Evolutionary conservation across 129 eudicot species (phyloP).

Genomic region (Apium graveolens): DNA sequence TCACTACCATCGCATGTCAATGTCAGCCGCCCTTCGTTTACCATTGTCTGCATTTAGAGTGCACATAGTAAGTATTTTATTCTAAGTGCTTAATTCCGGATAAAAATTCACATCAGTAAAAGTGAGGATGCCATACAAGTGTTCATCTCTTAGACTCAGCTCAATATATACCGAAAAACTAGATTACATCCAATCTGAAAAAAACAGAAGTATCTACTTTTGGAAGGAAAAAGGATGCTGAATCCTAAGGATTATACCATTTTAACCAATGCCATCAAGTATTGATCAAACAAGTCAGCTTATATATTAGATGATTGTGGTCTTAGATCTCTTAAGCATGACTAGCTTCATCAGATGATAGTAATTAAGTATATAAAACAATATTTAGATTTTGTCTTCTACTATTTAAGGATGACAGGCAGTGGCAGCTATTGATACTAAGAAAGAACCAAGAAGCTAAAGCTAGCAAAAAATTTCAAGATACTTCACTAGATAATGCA

Average conservation of each 20-base stretch:
- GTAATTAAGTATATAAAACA: background rate
- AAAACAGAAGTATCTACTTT: background rate
- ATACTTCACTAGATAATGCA: background rate
- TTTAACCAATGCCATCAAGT: background rate
- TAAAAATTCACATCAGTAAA: background rate
- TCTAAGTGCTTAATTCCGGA: background rate
- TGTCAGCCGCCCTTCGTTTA: constrained; percentile 27
- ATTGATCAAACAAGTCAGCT: background rate
- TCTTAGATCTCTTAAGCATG: background rate
- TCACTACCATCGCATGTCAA: constrained; percentile 34
- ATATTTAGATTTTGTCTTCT: background rate
- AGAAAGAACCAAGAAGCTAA: background rate
- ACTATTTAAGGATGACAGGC: background rate
- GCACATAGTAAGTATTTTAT: background rate
- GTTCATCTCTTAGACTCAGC: background rate
- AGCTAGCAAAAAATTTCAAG: background rate
- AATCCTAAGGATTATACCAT: background rate
- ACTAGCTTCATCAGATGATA: background rate
- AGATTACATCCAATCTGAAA: background rate
- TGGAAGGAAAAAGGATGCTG: background rate
- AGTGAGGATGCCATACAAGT: background rate
- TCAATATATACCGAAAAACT: too few relatives aligned
- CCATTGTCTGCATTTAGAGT: constrained; percentile 25
- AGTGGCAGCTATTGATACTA: background rate
- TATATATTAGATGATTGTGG: background rate